Conservation (phyloP, 2,329 filamentous ascomycete genomes). For the Cadophora malorum region DNA sequence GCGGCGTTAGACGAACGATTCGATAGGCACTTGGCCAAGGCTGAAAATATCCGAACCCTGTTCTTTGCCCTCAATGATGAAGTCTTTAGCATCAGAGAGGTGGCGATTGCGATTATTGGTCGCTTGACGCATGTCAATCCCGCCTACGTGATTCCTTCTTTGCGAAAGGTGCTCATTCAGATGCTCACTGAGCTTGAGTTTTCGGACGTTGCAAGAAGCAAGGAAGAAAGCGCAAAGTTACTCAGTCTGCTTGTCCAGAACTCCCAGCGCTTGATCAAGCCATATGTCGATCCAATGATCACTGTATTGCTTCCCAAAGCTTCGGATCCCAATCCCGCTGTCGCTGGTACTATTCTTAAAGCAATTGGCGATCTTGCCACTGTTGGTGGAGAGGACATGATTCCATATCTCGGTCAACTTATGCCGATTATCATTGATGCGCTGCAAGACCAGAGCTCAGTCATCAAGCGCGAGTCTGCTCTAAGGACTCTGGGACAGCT, state of each 20-base stretch:
- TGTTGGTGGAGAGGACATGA: slow-evolving; percentile 93
- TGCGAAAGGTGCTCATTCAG: slow-evolving; percentile 94
- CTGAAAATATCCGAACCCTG: slow-evolving; percentile 93
- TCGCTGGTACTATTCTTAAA: slow-evolving; percentile 93
- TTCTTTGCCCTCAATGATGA: slow-evolving; percentile 98
- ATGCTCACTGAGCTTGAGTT: slow-evolving; percentile 96
- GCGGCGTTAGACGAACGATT: slow-evolving; percentile 91
- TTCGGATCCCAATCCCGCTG: slow-evolving; percentile 81
- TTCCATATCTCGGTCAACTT: slow-evolving; percentile 85
- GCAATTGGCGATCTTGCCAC: slow-evolving; percentile 93
- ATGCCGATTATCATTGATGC: slow-evolving; percentile 97
- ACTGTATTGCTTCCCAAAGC: slow-evolving; percentile 93
- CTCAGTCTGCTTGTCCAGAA: slow-evolving; percentile 93
- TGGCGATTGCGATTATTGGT: slow-evolving; percentile 94
- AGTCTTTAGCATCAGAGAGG: slow-evolving; percentile 88
- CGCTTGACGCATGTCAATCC: slow-evolving; percentile 90
- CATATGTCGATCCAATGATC: slow-evolving; percentile 97
- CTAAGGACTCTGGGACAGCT: slow-evolving; percentile 89
- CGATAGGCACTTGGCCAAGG: slow-evolving; percentile 94
- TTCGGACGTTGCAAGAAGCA: slow-evolving; percentile 90
- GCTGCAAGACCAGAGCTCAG: slow-evolving; percentile 91
- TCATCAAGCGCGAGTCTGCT: slow-evolving; percentile 88
- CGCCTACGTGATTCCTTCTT: slow-evolving; percentile 94
- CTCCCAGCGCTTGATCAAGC: slow-evolving; percentile 90
- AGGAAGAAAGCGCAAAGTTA: slow-evolving; percentile 94